A percentile compares a stretch with the other conserved stretches of the same genome.
phyloP scores from a whole-genome alignment of 805 yeast genomes.

The Candida maesae region DNA sequence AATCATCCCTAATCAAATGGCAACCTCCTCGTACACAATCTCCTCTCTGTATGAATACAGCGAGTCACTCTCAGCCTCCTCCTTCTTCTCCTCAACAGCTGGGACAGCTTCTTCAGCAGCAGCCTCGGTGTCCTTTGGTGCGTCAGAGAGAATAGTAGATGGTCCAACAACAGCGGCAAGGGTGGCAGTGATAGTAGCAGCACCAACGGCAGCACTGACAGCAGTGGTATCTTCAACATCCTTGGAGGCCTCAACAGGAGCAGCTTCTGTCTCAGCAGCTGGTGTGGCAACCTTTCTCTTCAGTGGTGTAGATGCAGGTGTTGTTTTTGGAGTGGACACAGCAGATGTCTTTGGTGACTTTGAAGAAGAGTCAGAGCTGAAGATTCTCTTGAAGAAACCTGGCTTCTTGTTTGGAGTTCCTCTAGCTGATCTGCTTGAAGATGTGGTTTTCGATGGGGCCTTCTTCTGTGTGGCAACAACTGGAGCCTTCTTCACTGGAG shows the following conservation, averaged over 20 bases:
- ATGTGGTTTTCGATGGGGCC: conserved; percentile 2
- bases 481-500: conserved; percentile 6
- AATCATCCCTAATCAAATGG: conserved; percentile 3
- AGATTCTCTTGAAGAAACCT: conserved; percentile 13
- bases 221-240: conserved; percentile 8
- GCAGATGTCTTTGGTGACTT: conserved; percentile 6
- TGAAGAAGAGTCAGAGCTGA: conserved; percentile 1
- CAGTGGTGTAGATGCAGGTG: conserved; percentile 7
- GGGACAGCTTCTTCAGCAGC: too few species aligned
- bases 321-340: conserved; percentile 4
- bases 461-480: conserved; percentile 1
- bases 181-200: conserved; percentile 3
- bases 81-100: conserved; percentile 2
- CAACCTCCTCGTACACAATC: conserved; percentile 19
- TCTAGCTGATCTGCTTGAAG: conserved; percentile 3
- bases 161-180: not conserved
- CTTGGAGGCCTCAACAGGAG: conserved; percentile 1
- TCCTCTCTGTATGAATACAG: conserved; percentile 24
- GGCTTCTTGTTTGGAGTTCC: conserved; percentile 12
- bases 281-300: conserved; percentile 4
- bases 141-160: too few species aligned
- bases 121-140: not conserved
- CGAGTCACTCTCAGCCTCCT: conserved; percentile 13
- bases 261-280: conserved; percentile 1
- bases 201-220: too few species aligned